Evolutionary conservation across 1,284 basidiomycete genomes (phyloP), one percentile per base, ranked within the genome.

Genomic region (Takashimella tepidaria): DNA sequence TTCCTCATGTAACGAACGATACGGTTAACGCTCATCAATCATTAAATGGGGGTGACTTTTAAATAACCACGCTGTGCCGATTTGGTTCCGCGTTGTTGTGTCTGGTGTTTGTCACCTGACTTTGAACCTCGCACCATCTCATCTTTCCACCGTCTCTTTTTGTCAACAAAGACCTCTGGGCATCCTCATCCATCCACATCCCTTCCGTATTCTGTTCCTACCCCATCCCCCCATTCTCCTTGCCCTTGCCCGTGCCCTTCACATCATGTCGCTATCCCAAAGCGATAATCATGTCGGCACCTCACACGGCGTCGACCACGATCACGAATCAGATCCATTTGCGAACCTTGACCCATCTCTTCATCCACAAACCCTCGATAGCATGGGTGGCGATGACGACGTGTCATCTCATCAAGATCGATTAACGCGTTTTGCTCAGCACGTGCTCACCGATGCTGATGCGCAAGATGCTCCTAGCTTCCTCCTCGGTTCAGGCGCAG

Each of bases 391-490:
- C 44, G 45, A 43, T 13, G 47, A 40, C 26, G n/a, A n/a, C n/a
- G n/a, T n/a, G n/a, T n/a, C n/a, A n/a, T n/a, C n/a, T n/a, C n/a
- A n/a, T n/a, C 47, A 51, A 41, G 61, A 62, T 43, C 63, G 60
- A 6, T 54, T 66, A 4, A 54, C 53, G 13, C 47, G 54, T 24
- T 64, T 66, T 43, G 64, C 62, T 16, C 58, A 64, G 47, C 64
- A 66, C 45, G 59, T 62, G 26, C 54, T 66, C 20, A 45, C 46
- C 11, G 54, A 55, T 26, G 41, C 45, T 27, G 50, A 41, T 37
- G 47, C 24, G 47, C 21, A 21, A 31, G 49, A 51, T 20, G 44
- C 50, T 8, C 40, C 53, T 12, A 56, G 50, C 43, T 41, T 57
- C 46, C 48, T 59, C 12, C 53, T 57, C 43, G 49, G 23, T 16